These are phyloP conservation scores for Aspergillus sergii DNA, from an alignment of 2,329 filamentous ascomycete genomes.

Conservation along the genomic window DNA sequence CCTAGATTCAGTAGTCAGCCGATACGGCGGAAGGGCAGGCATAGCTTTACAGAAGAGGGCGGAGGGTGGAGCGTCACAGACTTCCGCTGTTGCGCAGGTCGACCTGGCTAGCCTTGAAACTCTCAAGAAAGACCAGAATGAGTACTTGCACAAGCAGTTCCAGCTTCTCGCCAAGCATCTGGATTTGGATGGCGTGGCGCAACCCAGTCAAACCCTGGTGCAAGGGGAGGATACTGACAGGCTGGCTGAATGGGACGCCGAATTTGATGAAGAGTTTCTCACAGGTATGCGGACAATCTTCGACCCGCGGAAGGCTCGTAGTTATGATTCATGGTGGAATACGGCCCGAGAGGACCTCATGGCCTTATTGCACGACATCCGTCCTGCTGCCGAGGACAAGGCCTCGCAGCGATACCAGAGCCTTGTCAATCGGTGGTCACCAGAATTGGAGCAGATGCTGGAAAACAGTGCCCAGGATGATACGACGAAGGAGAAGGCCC, in stretches of 20 bases:
- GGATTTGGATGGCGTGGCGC: neutral
- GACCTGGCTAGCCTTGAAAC: neutral
- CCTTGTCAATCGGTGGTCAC: neutral
- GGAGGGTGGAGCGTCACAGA: neutral
- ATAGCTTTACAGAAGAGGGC: neutral
- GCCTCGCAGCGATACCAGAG: neutral
- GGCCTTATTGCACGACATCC: slow-evolving; percentile 11
- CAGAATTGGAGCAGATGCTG: neutral
- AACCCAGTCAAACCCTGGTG: neutral
- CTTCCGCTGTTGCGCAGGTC: neutral
- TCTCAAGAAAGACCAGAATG: neutral
- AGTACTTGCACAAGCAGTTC: neutral
- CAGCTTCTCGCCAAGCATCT: neutral
- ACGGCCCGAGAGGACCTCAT: slow-evolving; percentile 33
- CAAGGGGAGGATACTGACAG: neutral
- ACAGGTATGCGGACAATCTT: slow-evolving; percentile 9
- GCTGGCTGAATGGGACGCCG: slow-evolving; percentile 19
- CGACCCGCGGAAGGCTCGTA: slow-evolving; percentile 49
- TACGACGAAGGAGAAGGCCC: neutral
- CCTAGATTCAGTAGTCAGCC: slow-evolving; percentile 45
- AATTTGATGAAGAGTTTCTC: slow-evolving; percentile 11
- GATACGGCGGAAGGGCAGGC: neutral
- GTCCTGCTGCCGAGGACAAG: neutral
- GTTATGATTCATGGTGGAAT: slow-evolving; percentile 52
- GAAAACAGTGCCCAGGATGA: neutral